Percentiles rank a stretch among this genome's conserved stretches.
Evolutionary conservation across 169 alveolate species (phyloP).

Genomic region (Plasmodium vinckei): DNA sequence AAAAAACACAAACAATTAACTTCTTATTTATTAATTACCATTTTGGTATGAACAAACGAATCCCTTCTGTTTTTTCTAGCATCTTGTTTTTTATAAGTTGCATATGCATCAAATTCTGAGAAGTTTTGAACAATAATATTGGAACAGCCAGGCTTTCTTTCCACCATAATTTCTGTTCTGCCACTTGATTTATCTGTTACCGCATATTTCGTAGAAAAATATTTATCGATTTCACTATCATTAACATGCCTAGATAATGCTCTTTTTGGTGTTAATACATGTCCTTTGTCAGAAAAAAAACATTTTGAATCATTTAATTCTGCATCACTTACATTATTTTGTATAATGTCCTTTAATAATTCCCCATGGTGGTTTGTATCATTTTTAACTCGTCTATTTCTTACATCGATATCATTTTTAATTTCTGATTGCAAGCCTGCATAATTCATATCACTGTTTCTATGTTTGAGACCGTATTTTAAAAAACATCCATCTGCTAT

Average conservation of each 20-base stretch:
- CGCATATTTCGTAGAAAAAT: slow-evolving; percentile 70
- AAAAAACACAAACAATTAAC: too few species aligned
- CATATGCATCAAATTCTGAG: slow-evolving; percentile 73
- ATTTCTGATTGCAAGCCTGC: slow-evolving; percentile 62
- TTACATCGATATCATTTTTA: slow-evolving; percentile 26
- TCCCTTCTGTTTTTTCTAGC: slow-evolving; percentile 36
- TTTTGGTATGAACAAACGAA: slow-evolving; percentile 67
- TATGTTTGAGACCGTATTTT: slow-evolving; percentile 7
- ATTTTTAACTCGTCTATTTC: slow-evolving; percentile 45
- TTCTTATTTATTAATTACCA: slow-evolving; percentile 14
- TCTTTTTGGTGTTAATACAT: slow-evolving; percentile 62
- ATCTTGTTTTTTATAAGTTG: slow-evolving; percentile 46
- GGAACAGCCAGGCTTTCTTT: slow-evolving; percentile 70
- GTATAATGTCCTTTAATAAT: slow-evolving; percentile 41
- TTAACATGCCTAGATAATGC: slow-evolving; percentile 56
- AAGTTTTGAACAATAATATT: slow-evolving; percentile 71
- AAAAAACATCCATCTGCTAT: slow-evolving; percentile 5
- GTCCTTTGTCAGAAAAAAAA: slow-evolving; percentile 67
- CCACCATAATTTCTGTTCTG: slow-evolving; percentile 75
- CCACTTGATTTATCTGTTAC: slow-evolving; percentile 69
- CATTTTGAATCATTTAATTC: slow-evolving; percentile 25
- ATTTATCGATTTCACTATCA: slow-evolving; percentile 70
- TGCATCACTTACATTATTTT: slow-evolving; percentile 21
- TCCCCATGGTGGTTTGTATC: slow-evolving; percentile 26
- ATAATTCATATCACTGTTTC: slow-evolving; percentile 13